These are phyloP conservation scores for Echites panduratus DNA, from an alignment of 257 asterid genomes.

Conservation along the genomic window DNA sequence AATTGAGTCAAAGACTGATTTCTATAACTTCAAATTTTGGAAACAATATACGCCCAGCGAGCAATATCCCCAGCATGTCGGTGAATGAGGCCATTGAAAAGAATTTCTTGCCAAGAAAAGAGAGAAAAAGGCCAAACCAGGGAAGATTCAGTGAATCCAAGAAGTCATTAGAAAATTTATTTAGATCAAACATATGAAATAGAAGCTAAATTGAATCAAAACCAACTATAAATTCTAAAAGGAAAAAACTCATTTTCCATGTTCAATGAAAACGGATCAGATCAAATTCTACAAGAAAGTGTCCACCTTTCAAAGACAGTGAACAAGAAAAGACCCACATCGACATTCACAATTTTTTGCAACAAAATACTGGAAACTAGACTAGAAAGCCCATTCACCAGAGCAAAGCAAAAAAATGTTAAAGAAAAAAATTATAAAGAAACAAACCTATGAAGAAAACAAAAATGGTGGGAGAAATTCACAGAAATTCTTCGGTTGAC, in stretches of 20 bases:
- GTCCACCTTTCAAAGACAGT: constrained; percentile 6
- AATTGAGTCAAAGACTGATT: background rate
- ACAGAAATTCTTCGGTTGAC: constrained; percentile 28
- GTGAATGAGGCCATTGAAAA: background rate
- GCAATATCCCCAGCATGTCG: background rate
- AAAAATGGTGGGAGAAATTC: constrained; percentile 30
- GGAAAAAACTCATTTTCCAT: background rate
- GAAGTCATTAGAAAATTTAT: background rate
- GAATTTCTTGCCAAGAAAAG: background rate
- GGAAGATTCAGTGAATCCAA: background rate
- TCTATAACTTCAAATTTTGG: background rate
- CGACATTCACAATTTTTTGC: background rate
- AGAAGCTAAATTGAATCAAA: background rate
- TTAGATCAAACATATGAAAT: background rate
- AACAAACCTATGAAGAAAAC: constrained; percentile 25
- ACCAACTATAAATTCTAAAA: background rate
- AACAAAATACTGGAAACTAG: background rate
- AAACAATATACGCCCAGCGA: background rate
- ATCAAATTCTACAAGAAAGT: background rate
- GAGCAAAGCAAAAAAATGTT: constrained; percentile 11
- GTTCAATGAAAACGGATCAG: background rate
- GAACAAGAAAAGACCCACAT: background rate
- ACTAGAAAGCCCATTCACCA: constrained; percentile 4
- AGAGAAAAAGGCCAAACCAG: background rate
- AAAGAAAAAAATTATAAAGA: background rate